Evolutionary conservation across 2,329 filamentous ascomycete genomes (phyloP), one percentile per base, ranked within the genome.

Genomic region (Colletotrichum chlorophyti): DNA sequence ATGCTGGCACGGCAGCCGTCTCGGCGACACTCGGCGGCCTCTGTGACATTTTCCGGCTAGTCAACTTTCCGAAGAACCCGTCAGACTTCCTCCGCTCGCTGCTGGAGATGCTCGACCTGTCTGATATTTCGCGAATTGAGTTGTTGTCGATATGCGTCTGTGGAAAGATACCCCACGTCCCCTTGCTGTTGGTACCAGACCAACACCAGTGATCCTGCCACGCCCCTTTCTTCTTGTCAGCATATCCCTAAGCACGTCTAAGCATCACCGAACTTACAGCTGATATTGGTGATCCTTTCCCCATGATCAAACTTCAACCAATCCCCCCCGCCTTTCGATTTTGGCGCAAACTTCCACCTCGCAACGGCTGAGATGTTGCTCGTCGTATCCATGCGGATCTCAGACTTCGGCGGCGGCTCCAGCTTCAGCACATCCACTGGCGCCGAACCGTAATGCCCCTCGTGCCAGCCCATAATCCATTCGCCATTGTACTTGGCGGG

Each of bases 251-350:
- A 26, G n/a, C n/a, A n/a, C n/a, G n/a, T n/a, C n/a, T n/a, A n/a
- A n/a, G n/a, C n/a, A 9, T n/a, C 38, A 26, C 7, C 3, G 31
- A 26, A 77, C 80, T 75, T 66, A 81, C 81, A 84, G 49, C 73
- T 74, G 21, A 84, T 91, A 72, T 88, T 91, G 63, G 80, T 85
- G 14, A 90, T 88, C 3, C 80, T 77, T 62, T 91, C 88, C 17
- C 84, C 85, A 67, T 87, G 88, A 26, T 88, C 86, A 66, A 91
- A 84, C 62, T 74, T 78, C n/a, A 86, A 72, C 83, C 83, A 86
- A 10, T 77, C 69, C 24, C 75, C 75, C 19, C 67, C 68, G 11
- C 67, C 63, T 46, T 76, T 75, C 19, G 74, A 70, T 62, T 77
- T 80, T 31, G 77, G 75, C 45, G 74, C 72, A 70, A 83, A 85